Conservation (phyloP, 768 basidiomycete genomes). For the Lentinula aciculospora region DNA sequence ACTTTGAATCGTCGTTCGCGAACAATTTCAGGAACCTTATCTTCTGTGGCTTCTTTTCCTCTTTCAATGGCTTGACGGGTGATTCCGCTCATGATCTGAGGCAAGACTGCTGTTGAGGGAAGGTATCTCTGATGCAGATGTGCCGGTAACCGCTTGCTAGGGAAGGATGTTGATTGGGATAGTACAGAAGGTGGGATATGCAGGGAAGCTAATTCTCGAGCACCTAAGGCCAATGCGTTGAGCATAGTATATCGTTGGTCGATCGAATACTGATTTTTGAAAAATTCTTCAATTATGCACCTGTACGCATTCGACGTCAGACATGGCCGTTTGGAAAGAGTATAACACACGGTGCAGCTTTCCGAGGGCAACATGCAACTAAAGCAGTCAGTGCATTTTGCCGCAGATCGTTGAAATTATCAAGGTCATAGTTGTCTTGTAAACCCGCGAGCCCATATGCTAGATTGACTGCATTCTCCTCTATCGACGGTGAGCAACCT, state of each 20-base stretch:
- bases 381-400: conserved; percentile 77
- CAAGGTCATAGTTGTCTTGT: conserved; percentile 82
- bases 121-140: conserved; percentile 68
- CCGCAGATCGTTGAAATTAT: conserved; percentile 68
- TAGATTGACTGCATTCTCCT: conserved; percentile 86
- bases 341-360: conserved; percentile 71
- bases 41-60: conserved; percentile 46
- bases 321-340: neutral
- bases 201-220: conserved; percentile 68
- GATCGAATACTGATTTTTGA: conserved; percentile 87
- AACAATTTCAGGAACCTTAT: conserved; percentile 53
- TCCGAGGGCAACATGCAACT: conserved; percentile 70
- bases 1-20: conserved; percentile 76
- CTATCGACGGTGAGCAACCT: conserved; percentile 31
- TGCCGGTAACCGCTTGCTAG: conserved; percentile 74
- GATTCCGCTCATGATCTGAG: conserved; percentile 57
- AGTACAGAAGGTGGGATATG: conserved; percentile 28
- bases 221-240: conserved; percentile 81
- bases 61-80: conserved; percentile 58
- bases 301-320: conserved; percentile 30
- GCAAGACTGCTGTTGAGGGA: conserved; percentile 33
- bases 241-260: conserved; percentile 82
- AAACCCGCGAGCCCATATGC: conserved; percentile 66
- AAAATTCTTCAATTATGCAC: conserved; percentile 85
- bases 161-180: conserved; percentile 51